Percentiles rank a stretch among this genome's conserved stretches.
These are phyloP conservation scores for Sphaceloma murrayae DNA, from an alignment of 2,329 filamentous ascomycete species.

Conservation along the genomic window DNA sequence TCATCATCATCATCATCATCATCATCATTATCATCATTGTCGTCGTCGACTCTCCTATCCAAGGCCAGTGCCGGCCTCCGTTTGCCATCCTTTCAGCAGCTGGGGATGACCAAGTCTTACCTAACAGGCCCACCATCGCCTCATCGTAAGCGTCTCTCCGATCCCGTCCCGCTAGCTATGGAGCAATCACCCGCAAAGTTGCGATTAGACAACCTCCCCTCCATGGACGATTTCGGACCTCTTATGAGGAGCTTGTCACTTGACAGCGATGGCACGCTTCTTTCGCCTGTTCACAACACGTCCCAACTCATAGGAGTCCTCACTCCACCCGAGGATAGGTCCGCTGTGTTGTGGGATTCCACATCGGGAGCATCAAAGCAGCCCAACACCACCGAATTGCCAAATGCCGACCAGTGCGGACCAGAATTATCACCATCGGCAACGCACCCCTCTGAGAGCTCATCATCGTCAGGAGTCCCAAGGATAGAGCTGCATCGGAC, in stretches of 20 bases:
- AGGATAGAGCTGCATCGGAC: slow-evolving; percentile 12
- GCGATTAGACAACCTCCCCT: slow-evolving; percentile 2
- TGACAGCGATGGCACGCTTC: slow-evolving; percentile 17
- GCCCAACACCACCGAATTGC: neutral
- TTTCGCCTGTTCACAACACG: neutral
- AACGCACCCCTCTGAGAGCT: neutral
- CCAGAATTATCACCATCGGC: neutral
- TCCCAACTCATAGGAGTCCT: slow-evolving; percentile 13
- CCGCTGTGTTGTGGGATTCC: slow-evolving; percentile 9
- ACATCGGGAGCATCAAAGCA: neutral
- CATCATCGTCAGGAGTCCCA: neutral
- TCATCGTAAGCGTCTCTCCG: slow-evolving; percentile 14
- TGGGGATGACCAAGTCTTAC: slow-evolving; percentile 42
- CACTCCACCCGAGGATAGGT: slow-evolving; percentile 12
- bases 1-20: too few relatives aligned
- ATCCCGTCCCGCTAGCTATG: slow-evolving; percentile 5
- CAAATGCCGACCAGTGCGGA: neutral
- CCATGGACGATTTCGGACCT: slow-evolving; percentile 1
- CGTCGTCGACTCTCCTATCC: slow-evolving; percentile 1
- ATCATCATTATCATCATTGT: too few relatives aligned
- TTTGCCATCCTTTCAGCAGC: slow-evolving; percentile 45
- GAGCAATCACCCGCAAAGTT: neutral
- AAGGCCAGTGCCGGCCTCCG: slow-evolving; percentile 35
- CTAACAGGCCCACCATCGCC: slow-evolving; percentile 28
- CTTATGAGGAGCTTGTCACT: slow-evolving; percentile 14